phyloP scores from a whole-genome alignment of 768 basidiomycete species.

The Gymnopilus junonius region DNA sequence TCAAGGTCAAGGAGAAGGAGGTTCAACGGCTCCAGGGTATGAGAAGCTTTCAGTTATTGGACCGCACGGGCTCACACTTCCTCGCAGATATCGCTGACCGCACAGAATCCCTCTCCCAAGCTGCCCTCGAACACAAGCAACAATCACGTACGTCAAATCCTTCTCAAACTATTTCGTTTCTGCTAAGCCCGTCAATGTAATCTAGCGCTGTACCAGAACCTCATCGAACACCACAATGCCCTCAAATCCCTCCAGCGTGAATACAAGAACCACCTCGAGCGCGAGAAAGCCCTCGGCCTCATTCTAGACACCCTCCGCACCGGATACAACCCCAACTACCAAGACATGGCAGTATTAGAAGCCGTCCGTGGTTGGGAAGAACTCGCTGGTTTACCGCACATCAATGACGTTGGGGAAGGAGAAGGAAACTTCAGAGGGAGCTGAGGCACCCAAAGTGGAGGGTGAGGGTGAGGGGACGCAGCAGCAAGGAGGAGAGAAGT shows the following conservation, averaged over 20 bases:
- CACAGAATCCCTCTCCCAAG: slow-evolving; percentile 78
- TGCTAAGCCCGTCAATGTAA: not conserved
- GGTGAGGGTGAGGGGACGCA: slow-evolving; percentile 16
- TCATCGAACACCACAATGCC: slow-evolving; percentile 73
- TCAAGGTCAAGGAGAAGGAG: slow-evolving; percentile 69
- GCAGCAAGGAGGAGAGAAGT: slow-evolving; percentile 43
- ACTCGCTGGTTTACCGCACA: slow-evolving; percentile 69
- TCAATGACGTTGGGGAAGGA: slow-evolving; percentile 69
- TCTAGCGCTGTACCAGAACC: slow-evolving; percentile 77
- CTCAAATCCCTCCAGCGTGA: slow-evolving; percentile 79
- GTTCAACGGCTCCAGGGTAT: slow-evolving; percentile 74
- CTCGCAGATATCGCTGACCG: slow-evolving; percentile 73
- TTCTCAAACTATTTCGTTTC: not conserved
- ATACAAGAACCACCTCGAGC: slow-evolving; percentile 72
- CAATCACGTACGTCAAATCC: slow-evolving; percentile 74
- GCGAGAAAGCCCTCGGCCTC: slow-evolving; percentile 78
- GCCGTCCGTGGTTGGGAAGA: slow-evolving; percentile 95
- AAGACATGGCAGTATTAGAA: slow-evolving; percentile 98
- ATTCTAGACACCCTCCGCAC: slow-evolving; percentile 81
- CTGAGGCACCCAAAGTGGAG: slow-evolving; percentile 34
- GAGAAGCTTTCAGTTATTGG: not conserved
- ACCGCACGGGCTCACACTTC: not conserved
- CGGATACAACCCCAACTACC: slow-evolving; percentile 97
- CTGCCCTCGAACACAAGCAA: slow-evolving; percentile 83
- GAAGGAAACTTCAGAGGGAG: slow-evolving; percentile 28